phyloP scores from a whole-genome alignment of 2,329 filamentous ascomycete genomes.

The Ceratocystis smalleyi region DNA sequence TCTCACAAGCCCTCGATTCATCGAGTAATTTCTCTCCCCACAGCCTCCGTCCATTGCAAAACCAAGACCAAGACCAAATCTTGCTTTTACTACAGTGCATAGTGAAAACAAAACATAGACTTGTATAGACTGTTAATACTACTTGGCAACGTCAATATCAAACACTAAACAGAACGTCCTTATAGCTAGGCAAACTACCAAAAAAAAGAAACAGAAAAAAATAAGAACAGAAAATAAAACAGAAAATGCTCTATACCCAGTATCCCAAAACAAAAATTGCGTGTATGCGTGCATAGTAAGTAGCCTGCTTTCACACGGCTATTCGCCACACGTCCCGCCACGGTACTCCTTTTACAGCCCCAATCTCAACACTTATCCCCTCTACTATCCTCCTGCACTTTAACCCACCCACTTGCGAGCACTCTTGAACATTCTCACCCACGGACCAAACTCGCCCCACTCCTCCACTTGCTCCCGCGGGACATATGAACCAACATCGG shows the following conservation, averaged over 20 bases:
- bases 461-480: slow-evolving; percentile 41
- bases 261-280: background rate
- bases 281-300: background rate
- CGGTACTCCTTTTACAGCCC: background rate
- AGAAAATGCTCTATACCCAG: slow-evolving; percentile 1
- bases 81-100: too few relatives aligned
- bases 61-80: too few relatives aligned
- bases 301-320: background rate
- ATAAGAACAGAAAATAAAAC: too few relatives aligned
- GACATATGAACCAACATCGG: slow-evolving; percentile 61
- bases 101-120: background rate
- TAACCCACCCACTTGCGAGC: slow-evolving; percentile 74
- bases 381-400: slow-evolving; percentile 3
- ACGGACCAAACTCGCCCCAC: slow-evolving; percentile 73
- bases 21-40: too few relatives aligned
- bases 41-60: too few relatives aligned
- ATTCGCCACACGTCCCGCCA: background rate
- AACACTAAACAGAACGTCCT: background rate
- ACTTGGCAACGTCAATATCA: background rate
- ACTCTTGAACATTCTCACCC: slow-evolving; percentile 74
- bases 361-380: background rate
- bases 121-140: too few relatives aligned
- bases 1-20: background rate
- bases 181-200: too few relatives aligned
- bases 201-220: background rate